Conservation (phyloP, 1,284 basidiomycete species). For the Microbotryum intermedium region DNA sequence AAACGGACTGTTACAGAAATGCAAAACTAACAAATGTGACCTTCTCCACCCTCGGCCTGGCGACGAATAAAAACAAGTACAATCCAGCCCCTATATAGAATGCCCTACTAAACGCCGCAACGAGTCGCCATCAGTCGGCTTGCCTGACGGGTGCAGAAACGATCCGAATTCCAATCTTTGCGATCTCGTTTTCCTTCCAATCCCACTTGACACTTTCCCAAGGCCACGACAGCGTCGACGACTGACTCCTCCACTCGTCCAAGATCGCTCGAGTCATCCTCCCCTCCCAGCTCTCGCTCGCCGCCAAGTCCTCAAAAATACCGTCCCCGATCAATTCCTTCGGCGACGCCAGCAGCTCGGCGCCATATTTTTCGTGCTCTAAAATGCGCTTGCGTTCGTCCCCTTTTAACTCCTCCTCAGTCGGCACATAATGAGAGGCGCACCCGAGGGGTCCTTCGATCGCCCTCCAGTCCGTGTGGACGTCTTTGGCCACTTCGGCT, state of each 20-base stretch:
- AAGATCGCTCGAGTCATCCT: conserved; percentile 21
- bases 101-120: too few species aligned
- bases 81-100: too few species aligned
- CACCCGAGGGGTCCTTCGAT: conserved; percentile 22
- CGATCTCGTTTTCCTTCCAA: too few species aligned
- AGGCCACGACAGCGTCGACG: too few species aligned
- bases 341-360: conserved; percentile 3
- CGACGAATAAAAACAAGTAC: too few species aligned
- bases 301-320: conserved; percentile 11
- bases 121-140: too few species aligned
- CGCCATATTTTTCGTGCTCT: not conserved
- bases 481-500: conserved; percentile 10
- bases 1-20: too few species aligned
- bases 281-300: conserved; percentile 20
- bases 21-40: too few species aligned
- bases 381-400: not conserved
- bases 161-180: too few species aligned
- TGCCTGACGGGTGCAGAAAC: too few species aligned
- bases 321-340: conserved; percentile 8
- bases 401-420: conserved; percentile 7
- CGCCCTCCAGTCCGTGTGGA: conserved; percentile 19
- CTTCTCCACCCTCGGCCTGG: too few species aligned
- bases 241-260: conserved; percentile 10
- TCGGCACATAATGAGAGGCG: conserved; percentile 22
- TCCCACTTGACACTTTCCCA: too few species aligned